Evolutionary conservation across 2,329 filamentous ascomycete genomes (phyloP).

Genomic region (Lasiodiplodia hormozganensis): DNA sequence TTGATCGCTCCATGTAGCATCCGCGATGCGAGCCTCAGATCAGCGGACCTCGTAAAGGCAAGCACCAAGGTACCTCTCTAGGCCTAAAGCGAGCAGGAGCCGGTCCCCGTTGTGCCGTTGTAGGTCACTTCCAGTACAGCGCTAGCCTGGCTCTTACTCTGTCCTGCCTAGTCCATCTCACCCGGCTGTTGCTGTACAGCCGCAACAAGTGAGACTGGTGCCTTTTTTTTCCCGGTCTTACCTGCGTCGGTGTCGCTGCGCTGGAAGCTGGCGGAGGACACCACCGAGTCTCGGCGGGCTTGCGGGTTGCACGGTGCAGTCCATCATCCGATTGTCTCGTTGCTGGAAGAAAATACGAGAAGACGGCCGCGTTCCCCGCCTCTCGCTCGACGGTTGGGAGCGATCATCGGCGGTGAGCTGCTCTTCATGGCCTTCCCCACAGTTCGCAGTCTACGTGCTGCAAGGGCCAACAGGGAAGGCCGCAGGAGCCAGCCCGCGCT

Average conservation of each 20-base stretch:
- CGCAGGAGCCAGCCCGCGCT: not conserved
- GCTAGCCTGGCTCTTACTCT: not conserved
- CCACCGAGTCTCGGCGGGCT: not conserved
- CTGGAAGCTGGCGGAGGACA: conserved; percentile 4
- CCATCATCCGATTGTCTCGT: conserved; percentile 20
- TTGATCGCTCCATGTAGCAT: not conserved
- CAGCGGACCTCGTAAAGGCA: conserved; percentile 13
- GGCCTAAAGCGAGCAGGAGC: not conserved
- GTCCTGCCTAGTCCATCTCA: not conserved
- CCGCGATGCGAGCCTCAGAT: conserved; percentile 25
- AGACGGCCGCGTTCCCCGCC: conserved; percentile 15
- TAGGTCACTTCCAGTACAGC: conserved; percentile 1
- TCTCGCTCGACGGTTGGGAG: conserved; percentile 5
- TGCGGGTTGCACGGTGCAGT: not conserved
- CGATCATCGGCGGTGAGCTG: conserved; percentile 25
- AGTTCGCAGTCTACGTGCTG: conserved; percentile 16
- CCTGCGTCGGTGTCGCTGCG: not conserved
- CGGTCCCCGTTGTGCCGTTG: conserved; percentile 23
- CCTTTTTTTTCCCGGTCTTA: conserved; percentile 19
- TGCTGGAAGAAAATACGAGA: conserved; percentile 14
- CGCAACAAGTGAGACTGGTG: conserved; percentile 6
- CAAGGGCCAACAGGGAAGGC: conserved; percentile 8
- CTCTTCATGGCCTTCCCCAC: conserved; percentile 19
- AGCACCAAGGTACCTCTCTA: conserved; percentile 5
- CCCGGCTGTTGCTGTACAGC: conserved; percentile 1